Evolutionary conservation across 2,329 filamentous ascomycete species (phyloP).

Genomic region (Helotiales sp.): DNA sequence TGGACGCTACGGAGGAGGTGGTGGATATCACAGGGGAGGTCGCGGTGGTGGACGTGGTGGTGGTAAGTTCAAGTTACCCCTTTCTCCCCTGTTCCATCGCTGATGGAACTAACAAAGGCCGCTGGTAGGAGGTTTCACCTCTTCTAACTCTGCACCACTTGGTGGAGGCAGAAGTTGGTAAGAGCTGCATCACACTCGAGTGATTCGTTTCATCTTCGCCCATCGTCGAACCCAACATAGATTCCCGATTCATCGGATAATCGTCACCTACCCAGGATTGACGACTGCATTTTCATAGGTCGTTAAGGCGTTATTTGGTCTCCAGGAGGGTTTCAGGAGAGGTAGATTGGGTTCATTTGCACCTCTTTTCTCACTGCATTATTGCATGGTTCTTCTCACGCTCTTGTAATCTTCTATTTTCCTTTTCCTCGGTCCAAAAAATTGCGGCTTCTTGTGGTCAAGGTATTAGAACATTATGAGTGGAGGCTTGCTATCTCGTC

Average conservation of each 20-base stretch:
- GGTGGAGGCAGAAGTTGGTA: conserved; percentile 63
- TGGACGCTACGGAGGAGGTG: conserved; percentile 37
- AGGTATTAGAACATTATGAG: conserved; percentile 28
- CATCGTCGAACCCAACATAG: conserved; percentile 25
- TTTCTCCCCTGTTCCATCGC: conserved; percentile 42
- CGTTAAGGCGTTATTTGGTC: conserved; percentile 41
- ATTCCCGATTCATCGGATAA: conserved; percentile 24
- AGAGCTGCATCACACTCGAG: conserved; percentile 31
- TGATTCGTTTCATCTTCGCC: conserved; percentile 23
- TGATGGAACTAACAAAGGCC: conserved; percentile 45
- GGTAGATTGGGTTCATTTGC: conserved; percentile 36
- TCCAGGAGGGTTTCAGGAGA: conserved; percentile 30
- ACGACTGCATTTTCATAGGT: conserved; percentile 39
- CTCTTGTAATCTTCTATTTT: conserved; percentile 36
- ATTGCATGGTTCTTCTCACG: conserved; percentile 4
- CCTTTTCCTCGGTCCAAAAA: conserved; percentile 25
- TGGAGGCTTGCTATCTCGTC: conserved; percentile 20
- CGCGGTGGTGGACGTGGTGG: conserved; percentile 60
- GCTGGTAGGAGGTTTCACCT: conserved; percentile 56
- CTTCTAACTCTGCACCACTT: conserved; percentile 62
- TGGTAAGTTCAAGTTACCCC: conserved; percentile 43
- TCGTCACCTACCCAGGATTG: conserved; percentile 17
- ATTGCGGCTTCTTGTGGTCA: conserved; percentile 31
- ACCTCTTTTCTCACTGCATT: conserved; percentile 28
- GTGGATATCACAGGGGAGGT: conserved; percentile 60